Conservation (phyloP, 1,139 yeast genomes). For the Yamadazyma blattariae region DNA sequence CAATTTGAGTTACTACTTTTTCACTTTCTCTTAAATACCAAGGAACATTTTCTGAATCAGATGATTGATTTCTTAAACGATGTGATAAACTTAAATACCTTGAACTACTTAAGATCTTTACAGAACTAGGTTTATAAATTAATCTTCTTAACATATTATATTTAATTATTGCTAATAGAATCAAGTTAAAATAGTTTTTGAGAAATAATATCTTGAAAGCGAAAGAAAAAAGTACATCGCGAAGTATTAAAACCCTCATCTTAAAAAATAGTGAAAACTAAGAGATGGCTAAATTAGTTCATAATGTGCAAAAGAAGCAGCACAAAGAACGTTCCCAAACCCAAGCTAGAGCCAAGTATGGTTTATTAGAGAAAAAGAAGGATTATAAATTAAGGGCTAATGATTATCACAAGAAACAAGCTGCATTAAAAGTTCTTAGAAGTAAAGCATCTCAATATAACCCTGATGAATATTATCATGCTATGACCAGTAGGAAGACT, state of each 20-base stretch:
- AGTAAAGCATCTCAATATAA: slow-evolving; percentile 71
- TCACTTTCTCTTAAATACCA: slow-evolving; percentile 64
- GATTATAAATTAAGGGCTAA: slow-evolving; percentile 88
- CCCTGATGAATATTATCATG: slow-evolving; percentile 97
- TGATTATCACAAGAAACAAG: slow-evolving; percentile 86
- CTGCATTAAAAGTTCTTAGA: slow-evolving; percentile 73
- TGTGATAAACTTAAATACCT: neutral
- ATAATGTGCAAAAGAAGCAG: slow-evolving; percentile 91
- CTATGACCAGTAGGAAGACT: slow-evolving; percentile 71
- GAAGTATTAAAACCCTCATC: no score
- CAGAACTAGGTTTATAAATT: no score
- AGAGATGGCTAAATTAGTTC: slow-evolving; percentile 74
- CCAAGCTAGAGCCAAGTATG: slow-evolving; percentile 65
- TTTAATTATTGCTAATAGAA: no score
- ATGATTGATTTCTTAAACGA: neutral
- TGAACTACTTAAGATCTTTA: no score
- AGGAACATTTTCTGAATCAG: slow-evolving; percentile 42
- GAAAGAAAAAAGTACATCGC: no score
- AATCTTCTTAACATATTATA: no score
- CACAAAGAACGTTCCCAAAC: slow-evolving; percentile 93
- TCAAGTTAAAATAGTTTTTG: no score
- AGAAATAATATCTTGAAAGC: no score
- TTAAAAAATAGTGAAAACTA: slow-evolving; percentile 6
- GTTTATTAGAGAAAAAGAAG: slow-evolving; percentile 90
- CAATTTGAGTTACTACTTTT: slow-evolving; percentile 25